Evolutionary conservation across 208 protist species (phyloP), one percentile per base, ranked within the genome.

Genomic region (Leishmania tarentolae): DNA sequence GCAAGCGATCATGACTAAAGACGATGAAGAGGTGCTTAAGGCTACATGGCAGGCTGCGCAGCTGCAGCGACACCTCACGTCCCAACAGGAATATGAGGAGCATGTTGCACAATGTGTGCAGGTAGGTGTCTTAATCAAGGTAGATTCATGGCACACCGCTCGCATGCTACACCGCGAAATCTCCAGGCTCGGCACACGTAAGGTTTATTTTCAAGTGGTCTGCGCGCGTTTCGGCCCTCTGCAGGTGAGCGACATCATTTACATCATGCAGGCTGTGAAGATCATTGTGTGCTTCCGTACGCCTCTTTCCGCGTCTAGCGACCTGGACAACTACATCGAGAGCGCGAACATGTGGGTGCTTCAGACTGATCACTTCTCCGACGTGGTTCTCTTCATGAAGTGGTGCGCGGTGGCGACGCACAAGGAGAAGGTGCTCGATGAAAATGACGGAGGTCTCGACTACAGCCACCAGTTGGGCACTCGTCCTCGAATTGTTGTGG

Each of bases 131-230:
- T 86, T 98, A 66, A 85, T 98, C 35, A 97, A 97, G 75, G 95
- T 98, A 53, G 95, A 98, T 83, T 92, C 88, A 42, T 98, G 93
- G 91, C 93, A 98, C 81, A 95, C 87, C 28, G 93, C 90, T 46
- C 89, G 95, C 59, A 91, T 98, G 90, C 84, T 98, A 13, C 70
- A 80, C 66, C 90, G 95, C 50, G 92, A 97, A 74, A 70, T 92
- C n/a, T 70, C 78, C 21, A 88, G 91, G 0, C 84, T 93, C 28
- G 92, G 92, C 21, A 98, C 95, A 31, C 78, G 86, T 21, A 91
- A 91, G 52, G 87, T 98, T 2, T 80, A 78, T 50, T 94, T 97
- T 86, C 84, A 94, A 68, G 91, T 94, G 28, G 79, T 98, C 17
- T 92, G 93, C 69, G 87, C 91, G 35, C 93, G 95, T 31, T 98